These are phyloP conservation scores for Amesomyces nigricolor DNA, from an alignment of 2,329 filamentous ascomycete species.

Conservation along the genomic window DNA sequence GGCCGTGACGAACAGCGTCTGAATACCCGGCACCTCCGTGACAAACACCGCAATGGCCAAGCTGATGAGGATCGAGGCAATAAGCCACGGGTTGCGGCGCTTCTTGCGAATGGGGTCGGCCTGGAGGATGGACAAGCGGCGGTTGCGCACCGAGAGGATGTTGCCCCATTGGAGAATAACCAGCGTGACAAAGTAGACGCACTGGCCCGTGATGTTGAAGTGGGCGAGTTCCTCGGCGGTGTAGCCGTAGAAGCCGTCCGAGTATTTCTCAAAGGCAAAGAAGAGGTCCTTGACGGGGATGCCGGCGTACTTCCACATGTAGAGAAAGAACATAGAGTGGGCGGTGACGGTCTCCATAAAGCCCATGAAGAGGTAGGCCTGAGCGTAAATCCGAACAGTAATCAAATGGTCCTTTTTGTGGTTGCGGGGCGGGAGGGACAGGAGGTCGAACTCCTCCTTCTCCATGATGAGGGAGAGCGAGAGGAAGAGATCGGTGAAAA, in stretches of 20 bases:
- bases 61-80: constrained; percentile 1
- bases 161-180: constrained; percentile 10
- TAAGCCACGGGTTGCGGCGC: constrained; percentile 2
- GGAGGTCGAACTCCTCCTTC: constrained; percentile 49
- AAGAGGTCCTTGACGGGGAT: constrained; percentile 45
- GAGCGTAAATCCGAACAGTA: constrained; percentile 45
- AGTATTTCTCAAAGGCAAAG: constrained; percentile 45
- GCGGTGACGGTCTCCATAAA: constrained; percentile 46
- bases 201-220: constrained; percentile 37
- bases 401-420: constrained; percentile 47
- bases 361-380: constrained; percentile 48
- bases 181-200: constrained; percentile 49
- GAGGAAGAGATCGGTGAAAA: constrained; percentile 50
- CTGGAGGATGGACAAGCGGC: constrained; percentile 4
- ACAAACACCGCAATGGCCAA: constrained; percentile 8
- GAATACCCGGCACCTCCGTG: constrained; percentile 6
- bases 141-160: constrained; percentile 9
- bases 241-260: constrained; percentile 46
- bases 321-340: constrained; percentile 50
- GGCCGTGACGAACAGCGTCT: constrained; percentile 5
- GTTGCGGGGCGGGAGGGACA: constrained; percentile 46
- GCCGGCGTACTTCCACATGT: constrained; percentile 40
- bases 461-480: constrained; percentile 49
- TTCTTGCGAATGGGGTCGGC: not conserved
- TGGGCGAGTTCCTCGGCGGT: constrained; percentile 38